Base-by-base conservation (phyloP, 2,329 filamentous ascomycete species). In the Trichoderma semiorbis region DNA sequence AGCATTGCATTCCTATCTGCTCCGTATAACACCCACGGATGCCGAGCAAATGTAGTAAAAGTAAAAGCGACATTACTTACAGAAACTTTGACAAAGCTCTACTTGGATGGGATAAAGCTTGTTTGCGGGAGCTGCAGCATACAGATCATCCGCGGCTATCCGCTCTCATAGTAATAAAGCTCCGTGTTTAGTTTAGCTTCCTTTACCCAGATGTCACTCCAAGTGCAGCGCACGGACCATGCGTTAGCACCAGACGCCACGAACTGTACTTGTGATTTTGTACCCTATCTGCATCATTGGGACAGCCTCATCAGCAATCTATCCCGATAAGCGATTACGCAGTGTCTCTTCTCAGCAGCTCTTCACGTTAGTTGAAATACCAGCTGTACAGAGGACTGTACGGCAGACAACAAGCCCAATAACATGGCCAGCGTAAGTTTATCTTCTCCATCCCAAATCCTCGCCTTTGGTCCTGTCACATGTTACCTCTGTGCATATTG, bases 391-490 rank as follows among this genome's bases (percentile, higher is more conserved):
- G 8, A 5, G 24, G 12, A 5, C 12, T 5, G 32, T 14, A 32
- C 10, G 11, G 30, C 8, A 11, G 30, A 32, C 10, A 32, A 32
- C 10, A 47, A 28, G 7, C 5, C 8, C 28, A 16, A 1, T 16
- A 69, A n/a, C 28, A 69, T 69, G 66, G 66, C 57, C n/a, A 69
- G 66, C 57, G 66, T 69, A 36, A 62, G 66, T 6, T 7, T 21
- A 10, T 32, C 57, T 10, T n/a, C 26, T 47, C 18, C 36, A 16
- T 39, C 39, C 16, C 2, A 50, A 14, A n/a, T 14, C 2, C 16
- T 12, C 26, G n/a, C 1, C 34, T 30, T 30, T 18, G 18, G 4
- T 24, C 18, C 62, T 30, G 21, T 64, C 21, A n/a, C 21, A 21
- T 47, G 36, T 61, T 21, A 12, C 47, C 30, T 34, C 57, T 60